Percentiles rank a stretch among this genome's conserved stretches.
Evolutionary conservation across 1,284 basidiomycete species (phyloP).

Genomic region (Cutaneotrichosporon dermatis): DNA sequence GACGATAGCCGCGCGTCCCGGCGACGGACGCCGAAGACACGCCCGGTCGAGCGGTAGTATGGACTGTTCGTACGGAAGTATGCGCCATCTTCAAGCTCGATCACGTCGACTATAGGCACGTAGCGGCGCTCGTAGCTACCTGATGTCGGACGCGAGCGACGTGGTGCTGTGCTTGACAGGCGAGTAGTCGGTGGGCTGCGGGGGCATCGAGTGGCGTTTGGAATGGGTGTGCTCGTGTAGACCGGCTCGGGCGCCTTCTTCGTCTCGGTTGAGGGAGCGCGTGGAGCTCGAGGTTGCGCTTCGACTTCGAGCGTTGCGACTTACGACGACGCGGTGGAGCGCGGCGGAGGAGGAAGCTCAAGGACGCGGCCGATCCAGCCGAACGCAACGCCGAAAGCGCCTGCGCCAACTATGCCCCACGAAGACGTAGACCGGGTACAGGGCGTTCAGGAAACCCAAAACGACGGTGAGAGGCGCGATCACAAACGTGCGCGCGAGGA

Average conservation of each 20-base stretch:
- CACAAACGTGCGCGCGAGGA: conserved; percentile 33
- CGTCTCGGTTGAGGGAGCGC: too few relatives aligned
- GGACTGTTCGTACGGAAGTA: conserved; percentile 3
- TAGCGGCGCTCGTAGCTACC: conserved; percentile 13
- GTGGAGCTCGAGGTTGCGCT: background rate
- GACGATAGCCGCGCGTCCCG: conserved; percentile 4
- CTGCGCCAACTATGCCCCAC: conserved; percentile 38
- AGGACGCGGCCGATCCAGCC: conserved; percentile 34
- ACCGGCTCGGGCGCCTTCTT: too few relatives aligned
- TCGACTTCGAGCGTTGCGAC: background rate
- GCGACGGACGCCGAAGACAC: conserved; percentile 28
- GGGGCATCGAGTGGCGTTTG: background rate
- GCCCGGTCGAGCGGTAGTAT: conserved; percentile 21
- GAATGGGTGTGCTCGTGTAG: background rate
- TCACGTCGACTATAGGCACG: conserved; percentile 17
- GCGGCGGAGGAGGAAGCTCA: conserved; percentile 19
- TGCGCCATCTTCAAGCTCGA: conserved; percentile 11
- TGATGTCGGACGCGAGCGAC: background rate
- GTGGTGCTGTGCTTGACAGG: background rate
- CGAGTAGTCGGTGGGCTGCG: background rate
- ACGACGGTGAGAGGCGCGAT: conserved; percentile 28
- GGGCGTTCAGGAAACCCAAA: conserved; percentile 21
- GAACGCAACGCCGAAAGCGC: conserved; percentile 29
- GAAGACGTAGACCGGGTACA: conserved; percentile 42
- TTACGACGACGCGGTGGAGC: conserved; percentile 7